Conservation (phyloP, 805 yeast genomes). For the Sugiyamaella boreocaroliniensis region DNA sequence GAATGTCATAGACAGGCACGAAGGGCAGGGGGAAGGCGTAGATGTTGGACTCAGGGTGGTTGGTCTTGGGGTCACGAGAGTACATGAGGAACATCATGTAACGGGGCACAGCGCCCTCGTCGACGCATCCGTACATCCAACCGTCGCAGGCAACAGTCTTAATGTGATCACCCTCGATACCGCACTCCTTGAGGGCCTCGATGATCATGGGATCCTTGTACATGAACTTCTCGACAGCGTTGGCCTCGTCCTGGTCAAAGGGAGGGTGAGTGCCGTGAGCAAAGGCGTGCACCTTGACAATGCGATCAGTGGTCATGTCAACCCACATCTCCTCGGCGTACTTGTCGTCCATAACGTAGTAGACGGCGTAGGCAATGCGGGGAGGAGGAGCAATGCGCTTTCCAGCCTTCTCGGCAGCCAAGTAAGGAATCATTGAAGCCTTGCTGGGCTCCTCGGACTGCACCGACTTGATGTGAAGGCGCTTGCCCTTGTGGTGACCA, state of each 20-base stretch:
- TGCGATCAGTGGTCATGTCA: conserved; percentile 55
- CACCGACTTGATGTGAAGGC: conserved; percentile 30
- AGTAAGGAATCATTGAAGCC: conserved; percentile 56
- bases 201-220: conserved; percentile 46
- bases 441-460: conserved; percentile 63
- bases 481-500: conserved; percentile 25
- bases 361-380: conserved; percentile 63
- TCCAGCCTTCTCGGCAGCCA: conserved; percentile 59
- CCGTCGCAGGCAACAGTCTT: conserved; percentile 56
- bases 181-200: conserved; percentile 62
- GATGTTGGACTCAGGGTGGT: conserved; percentile 31
- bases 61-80: conserved; percentile 55
- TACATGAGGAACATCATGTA: conserved; percentile 68
- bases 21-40: conserved; percentile 65
- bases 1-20: conserved; percentile 68
- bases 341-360: conserved; percentile 46
- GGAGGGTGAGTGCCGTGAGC: conserved; percentile 68
- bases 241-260: conserved; percentile 58
- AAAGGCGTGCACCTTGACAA: conserved; percentile 49
- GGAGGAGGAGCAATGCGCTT: conserved; percentile 47
- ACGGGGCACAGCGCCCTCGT: conserved; percentile 37
- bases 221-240: conserved; percentile 45
- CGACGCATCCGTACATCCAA: conserved; percentile 82
- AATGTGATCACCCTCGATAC: conserved; percentile 27
- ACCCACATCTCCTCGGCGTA: conserved; percentile 63